Base-by-base conservation (phyloP, 2,329 filamentous ascomycete species). In the Claviceps sp. region DNA sequence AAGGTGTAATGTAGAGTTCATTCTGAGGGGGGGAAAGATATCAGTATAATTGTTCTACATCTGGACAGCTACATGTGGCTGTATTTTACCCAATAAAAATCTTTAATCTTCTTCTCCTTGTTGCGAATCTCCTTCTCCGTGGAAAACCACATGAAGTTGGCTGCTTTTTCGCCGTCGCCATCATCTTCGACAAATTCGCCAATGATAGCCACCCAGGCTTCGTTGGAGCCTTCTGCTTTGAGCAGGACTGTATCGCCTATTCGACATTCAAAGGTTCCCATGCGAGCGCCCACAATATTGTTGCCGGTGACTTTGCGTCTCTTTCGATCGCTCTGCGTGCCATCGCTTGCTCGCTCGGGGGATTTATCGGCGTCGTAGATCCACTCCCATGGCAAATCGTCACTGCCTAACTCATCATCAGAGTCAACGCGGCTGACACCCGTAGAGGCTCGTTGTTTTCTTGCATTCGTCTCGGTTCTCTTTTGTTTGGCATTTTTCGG, bases 111-210 rank as follows among this genome's bases (percentile, higher is more conserved):
- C 69, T 87, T 91, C 53, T 81, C 78, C 63, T 84, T 85, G 60
- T 87, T 93, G 30, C 84, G 80, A 55, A 96, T 88, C 68, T 97
- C 91, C 61, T 85, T 86, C 61, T 95, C 86, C 0, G 87, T 88
- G 0, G 87, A 89, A 64, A 98, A 96, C 93, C 93, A 98, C 77
- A 96, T 84, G 63, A 98, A 93, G 56, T 85, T 86, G 52, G 86
- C 91, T 26, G 84, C 82, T 73, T 88, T 96, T 44, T 85, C 67
- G 24, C 63, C 67, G 16, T 69, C 64, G 13, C 85, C 82, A 20
- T 86, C 82, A 37, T 83, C 79, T 46, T 91, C 82, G 41, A 83
- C 65, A 58, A 98, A 95, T 44, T 87, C 83, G 61, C 84, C 85
- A 50, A 96, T 85, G 55, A 98, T 82, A 37, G 88, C 93, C 2